Percentiles rank a stretch among this genome's conserved stretches.
These are phyloP conservation scores for Paraphaeosphaeria sporulosa DNA, from an alignment of 2,329 filamentous ascomycete species.

Conservation along the genomic window DNA sequence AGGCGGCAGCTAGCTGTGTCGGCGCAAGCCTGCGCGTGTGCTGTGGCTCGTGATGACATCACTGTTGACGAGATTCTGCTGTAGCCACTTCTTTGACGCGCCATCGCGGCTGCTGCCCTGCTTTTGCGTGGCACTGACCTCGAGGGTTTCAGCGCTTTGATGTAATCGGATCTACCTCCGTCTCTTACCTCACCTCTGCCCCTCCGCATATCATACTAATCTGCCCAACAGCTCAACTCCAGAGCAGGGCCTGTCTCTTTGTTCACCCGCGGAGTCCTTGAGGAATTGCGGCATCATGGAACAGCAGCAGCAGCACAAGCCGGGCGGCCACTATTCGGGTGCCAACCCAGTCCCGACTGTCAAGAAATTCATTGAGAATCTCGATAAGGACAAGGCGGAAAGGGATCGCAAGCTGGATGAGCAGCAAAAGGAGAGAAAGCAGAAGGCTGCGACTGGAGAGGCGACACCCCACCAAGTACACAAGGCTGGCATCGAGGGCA, in stretches of 20 bases:
- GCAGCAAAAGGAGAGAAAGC: constrained; percentile 54
- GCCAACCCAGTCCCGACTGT: constrained; percentile 87
- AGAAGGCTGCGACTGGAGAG: constrained; percentile 50
- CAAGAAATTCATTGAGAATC: constrained; percentile 78
- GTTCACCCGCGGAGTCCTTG: constrained; percentile 13
- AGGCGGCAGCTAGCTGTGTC: neutral
- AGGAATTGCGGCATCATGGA: constrained; percentile 48
- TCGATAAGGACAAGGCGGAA: constrained; percentile 80
- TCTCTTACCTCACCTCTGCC: constrained; percentile 3
- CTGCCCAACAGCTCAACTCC: neutral
- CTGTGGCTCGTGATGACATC: constrained; percentile 26
- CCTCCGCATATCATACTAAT: constrained; percentile 1
- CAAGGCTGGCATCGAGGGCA: constrained; percentile 54
- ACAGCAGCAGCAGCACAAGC: constrained; percentile 55
- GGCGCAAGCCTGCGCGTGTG: constrained; percentile 1
- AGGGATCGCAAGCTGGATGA: constrained; percentile 77
- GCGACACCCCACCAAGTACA: constrained; percentile 58
- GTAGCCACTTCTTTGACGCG: constrained; percentile 16
- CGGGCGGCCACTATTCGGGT: constrained; percentile 79
- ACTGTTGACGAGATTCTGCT: constrained; percentile 11
- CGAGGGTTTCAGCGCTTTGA: constrained; percentile 11
- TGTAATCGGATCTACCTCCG: constrained; percentile 11
- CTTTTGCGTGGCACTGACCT: constrained; percentile 18
- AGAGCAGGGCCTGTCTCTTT: neutral
- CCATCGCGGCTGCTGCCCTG: constrained; percentile 18